A percentile compares a stretch with the other conserved stretches of the same genome.
phyloP scores from a whole-genome alignment of 202 grass and related monocot genomes.

The Elaeis oleifera region DNA sequence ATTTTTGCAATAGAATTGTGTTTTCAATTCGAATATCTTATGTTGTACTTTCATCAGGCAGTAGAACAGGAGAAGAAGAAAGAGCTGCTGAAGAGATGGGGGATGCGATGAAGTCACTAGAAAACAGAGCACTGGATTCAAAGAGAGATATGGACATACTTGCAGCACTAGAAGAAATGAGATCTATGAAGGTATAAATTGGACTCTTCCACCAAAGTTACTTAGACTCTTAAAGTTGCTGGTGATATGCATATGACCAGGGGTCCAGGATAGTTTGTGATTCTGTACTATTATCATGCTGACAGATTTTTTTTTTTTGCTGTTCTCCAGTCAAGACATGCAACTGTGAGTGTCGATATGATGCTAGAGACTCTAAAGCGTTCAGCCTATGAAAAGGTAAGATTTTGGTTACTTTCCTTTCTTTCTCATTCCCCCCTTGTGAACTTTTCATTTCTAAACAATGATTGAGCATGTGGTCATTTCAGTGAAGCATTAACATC shows the following conservation, averaged over 20 bases:
- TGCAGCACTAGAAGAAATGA: conserved; percentile 95
- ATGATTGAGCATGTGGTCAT: too few species aligned
- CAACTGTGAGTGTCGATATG: conserved; percentile 68
- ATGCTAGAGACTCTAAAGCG: conserved; percentile 88
- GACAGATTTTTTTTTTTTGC: too few species aligned
- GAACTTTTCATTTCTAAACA: too few species aligned
- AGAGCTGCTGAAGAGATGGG: conserved; percentile 90
- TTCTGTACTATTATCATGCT: too few species aligned
- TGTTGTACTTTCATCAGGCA: conserved; percentile 24
- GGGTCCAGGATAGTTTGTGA: too few species aligned
- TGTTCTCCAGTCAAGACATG: conserved; percentile 58
- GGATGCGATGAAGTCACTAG: conserved; percentile 84
- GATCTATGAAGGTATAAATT: conserved; percentile 44
- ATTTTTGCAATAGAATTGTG: too few species aligned
- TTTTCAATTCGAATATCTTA: too few species aligned
- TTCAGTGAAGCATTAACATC: too few species aligned
- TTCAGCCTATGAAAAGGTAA: conserved; percentile 40
- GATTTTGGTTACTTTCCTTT: too few species aligned
- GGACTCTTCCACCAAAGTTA: not conserved
- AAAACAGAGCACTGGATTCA: conserved; percentile 80
- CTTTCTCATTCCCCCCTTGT: too few species aligned
- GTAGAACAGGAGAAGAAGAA: conserved; percentile 64
- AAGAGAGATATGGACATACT: conserved; percentile 97
- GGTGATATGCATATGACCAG: too few species aligned
- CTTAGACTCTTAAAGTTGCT: not conserved